Base-by-base conservation (phyloP, 208 protist species). In the Trypanosoma cruzi region DNA sequence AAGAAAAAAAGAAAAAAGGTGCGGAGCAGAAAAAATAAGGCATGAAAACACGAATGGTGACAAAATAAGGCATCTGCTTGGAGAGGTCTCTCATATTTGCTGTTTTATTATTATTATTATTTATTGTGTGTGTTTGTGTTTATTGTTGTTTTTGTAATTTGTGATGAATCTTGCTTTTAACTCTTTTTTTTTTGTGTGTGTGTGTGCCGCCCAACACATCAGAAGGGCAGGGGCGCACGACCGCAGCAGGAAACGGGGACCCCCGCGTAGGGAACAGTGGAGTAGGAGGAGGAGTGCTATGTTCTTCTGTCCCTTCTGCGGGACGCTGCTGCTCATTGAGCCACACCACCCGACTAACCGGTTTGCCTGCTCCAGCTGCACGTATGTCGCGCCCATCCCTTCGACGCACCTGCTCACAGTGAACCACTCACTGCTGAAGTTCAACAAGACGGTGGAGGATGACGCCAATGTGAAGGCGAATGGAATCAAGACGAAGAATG, bases 271-370 rank as follows among this genome's bases (percentile, higher is more conserved):
- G 20, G 4, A 49, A 22, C 11, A 61, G 31, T 7, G 22, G 24
- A 24, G 28, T 20, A 11, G 56, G 36, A 42, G 42, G 29, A 44
- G 14, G 26, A 56, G 42, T 37, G 26, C 53, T 16, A 96, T 96
- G 92, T 94, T 90, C 65, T 96, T 96, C 60, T 96, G 92, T 32
- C 92, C 92, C 13, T 96, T 95, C 66, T 96, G 92, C 65, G 90
- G 89, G 0, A 95, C 92, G 26, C 78, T 95, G 52, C 73, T 96
- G 46, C 77, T 95, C 20, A 68, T 94, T 62, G 76, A 81, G 61
- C 73, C 70, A 1, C 50, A 75, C 26, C 31, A 73, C 29, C 65
- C 74, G 1, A 66, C 64, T 22, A 88, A 87, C 52, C 77, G 70
- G 18, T 76, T 96, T 37, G 34, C 66, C 13, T 96, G 92, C 61